Evolutionary conservation across 169 alveolate genomes (phyloP), one percentile per base, ranked within the genome.

Genomic region (Plasmodium reichenowi): DNA sequence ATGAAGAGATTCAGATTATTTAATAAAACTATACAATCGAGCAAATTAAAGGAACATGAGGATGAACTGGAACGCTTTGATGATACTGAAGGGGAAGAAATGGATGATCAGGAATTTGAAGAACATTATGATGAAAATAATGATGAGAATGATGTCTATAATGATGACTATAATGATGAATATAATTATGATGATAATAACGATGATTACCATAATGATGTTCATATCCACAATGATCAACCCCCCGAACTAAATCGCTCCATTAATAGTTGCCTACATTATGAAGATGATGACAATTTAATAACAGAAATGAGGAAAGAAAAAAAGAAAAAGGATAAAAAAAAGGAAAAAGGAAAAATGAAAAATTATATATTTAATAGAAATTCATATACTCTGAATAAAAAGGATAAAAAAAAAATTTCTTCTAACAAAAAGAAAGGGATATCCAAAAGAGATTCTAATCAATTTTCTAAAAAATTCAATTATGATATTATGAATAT

Each of bases 1-100:
- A 78, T 64, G 24, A 78, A 58, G 24, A 52, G 6, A 56, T 78
- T 78, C 64, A 10, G 71, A 66, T 78, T 78, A 78, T 78, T 78
- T 38, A 66, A 78, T 38, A 78, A 26, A 50, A 43, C 13, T 22
- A 22, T 8, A 48, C 26, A 64, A 66, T 29, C 59, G 15, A 45
- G 47, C 32, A 74, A 74, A 17, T 43, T 43, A 15, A 6, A 26
- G 17, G 58, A 45, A 38, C 66, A 43, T 9, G 13, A 59, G 47
- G 74, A 38, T 1, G 74, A 60, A 0, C 74, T 60, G 15, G 88
- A 62, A 8, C 63, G 38, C 17, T 60, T 45, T 17, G 88, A 78
- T 12, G 45, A 78, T 38, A 20, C 54, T 24, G 47, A 52, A n/a
- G 63, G 59, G 22, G 59, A 60, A n/a, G 60, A 78, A 26, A 9